Base-by-base conservation (phyloP, 345 rosid genomes). In the Bruguiera gymnorhiza region DNA sequence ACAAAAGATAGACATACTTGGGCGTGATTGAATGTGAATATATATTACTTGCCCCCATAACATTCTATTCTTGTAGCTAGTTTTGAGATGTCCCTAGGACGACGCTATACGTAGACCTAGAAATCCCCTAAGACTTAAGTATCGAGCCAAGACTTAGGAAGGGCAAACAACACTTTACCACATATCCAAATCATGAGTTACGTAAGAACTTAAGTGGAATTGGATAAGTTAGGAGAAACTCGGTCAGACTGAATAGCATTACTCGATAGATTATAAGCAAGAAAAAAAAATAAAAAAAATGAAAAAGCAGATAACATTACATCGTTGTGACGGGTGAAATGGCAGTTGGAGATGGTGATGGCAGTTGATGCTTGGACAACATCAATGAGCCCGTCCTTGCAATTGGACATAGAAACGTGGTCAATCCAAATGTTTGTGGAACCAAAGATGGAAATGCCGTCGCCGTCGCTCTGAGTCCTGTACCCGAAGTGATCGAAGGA, bases 361-460 rank as follows among this genome's bases (percentile, higher is more conserved):
- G 68, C 68, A 20, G 68, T 65, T 9, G 68, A 65, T 18, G 30
- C 68, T 24, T 65, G 56, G n/a, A 53, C 20, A 31, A 39, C 63
- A 24, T 68, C 71, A 27, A 68, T 58, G 29, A 57, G 62, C 1
- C 71, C 71, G 48, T 68, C 71, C 20, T 7, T 18, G 63, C 71
- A 68, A n/a, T 39, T 53, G n/a, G 71, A 56, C 52, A 68, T 55
- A 1, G 62, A 68, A 8, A 34, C 10, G 29, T 68, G 71, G 53
- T 68, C 71, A 10, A 68, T 36, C 71, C 71, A 68, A 31, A 68
- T 16, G 30, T 58, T 24, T 15, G 63, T 34, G 23, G 71, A 57
- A 16, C 63, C 71, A 29, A 68, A 68, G 62, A 68, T 37, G 63
- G 71, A 56, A 43, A 68, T 39, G 11, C 54, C 71, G 32, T 68